phyloP scores from a whole-genome alignment of 805 yeast genomes.

The Candida suzukii region DNA sequence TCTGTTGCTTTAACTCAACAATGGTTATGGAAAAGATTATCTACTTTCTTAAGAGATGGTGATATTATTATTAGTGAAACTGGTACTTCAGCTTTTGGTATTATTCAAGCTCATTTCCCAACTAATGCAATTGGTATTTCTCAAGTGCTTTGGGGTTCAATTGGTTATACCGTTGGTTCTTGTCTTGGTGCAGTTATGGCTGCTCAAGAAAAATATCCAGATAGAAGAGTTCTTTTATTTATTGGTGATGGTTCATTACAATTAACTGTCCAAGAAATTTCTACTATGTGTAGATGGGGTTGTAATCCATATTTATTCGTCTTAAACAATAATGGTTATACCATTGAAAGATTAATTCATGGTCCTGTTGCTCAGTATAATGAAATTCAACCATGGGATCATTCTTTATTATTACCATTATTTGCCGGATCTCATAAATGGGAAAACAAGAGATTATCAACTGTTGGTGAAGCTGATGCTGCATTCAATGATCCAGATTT shows the following conservation, averaged over 20 bases:
- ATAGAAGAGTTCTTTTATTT: constrained; percentile 52
- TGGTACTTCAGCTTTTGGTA: constrained; percentile 64
- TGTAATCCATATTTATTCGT: constrained; percentile 57
- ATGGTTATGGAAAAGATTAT: constrained; percentile 56
- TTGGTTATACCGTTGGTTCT: constrained; percentile 59
- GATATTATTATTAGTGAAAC: constrained; percentile 59
- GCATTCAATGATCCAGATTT: constrained; percentile 37
- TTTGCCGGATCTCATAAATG: constrained; percentile 46
- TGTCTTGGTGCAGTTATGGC: constrained; percentile 56
- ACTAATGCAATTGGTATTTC: constrained; percentile 53
- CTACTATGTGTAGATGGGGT: constrained; percentile 56
- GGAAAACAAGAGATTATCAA: constrained; percentile 45
- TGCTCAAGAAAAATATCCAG: constrained; percentile 51
- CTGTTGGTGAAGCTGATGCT: constrained; percentile 46
- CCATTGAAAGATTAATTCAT: constrained; percentile 60
- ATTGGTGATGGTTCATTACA: constrained; percentile 67
- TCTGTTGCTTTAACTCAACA: constrained; percentile 38
- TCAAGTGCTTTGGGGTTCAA: constrained; percentile 62
- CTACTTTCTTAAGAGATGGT: constrained; percentile 53
- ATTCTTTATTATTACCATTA: constrained; percentile 42
- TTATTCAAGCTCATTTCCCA: constrained; percentile 56
- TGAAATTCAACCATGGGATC: constrained; percentile 57
- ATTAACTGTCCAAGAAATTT: constrained; percentile 62
- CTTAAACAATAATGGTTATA: constrained; percentile 60
- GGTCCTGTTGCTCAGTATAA: constrained; percentile 54